phyloP scores from a whole-genome alignment of 1,139 yeast species.

The Blastobotrys buckinghamii region DNA sequence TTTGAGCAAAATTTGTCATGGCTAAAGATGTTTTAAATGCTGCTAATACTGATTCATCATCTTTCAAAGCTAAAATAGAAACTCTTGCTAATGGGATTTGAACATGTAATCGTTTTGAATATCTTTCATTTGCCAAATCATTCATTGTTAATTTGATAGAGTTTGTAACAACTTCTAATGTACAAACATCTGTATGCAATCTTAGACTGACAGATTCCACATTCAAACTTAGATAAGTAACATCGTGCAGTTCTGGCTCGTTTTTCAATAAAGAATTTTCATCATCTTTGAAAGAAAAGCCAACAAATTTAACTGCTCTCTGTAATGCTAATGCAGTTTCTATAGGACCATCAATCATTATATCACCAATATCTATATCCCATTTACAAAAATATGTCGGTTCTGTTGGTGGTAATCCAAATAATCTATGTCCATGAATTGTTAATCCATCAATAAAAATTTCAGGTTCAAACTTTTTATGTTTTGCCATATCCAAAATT shows the following conservation, averaged over 20 bases:
- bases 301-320: constrained; percentile 44
- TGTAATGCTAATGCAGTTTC: constrained; percentile 43
- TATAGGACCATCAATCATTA: constrained; percentile 50
- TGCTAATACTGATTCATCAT: constrained; percentile 21
- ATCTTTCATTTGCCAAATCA: constrained; percentile 66
- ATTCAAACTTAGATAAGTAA: constrained; percentile 46
- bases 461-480: constrained; percentile 32
- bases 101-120: constrained; percentile 50
- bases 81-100: constrained; percentile 44
- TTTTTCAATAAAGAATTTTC: constrained; percentile 66
- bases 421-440: constrained; percentile 84
- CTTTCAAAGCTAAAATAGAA: constrained; percentile 28
- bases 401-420: constrained; percentile 85
- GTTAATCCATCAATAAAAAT: constrained; percentile 57
- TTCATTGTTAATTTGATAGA: constrained; percentile 46
- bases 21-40: constrained; percentile 50
- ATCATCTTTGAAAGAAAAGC: constrained; percentile 59
- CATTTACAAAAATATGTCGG: constrained; percentile 87
- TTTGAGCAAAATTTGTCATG: constrained; percentile 55
- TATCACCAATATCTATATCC: constrained; percentile 67
- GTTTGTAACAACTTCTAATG: constrained; percentile 28
- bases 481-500: constrained; percentile 24
- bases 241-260: constrained; percentile 58
- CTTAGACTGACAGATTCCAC: constrained; percentile 31
- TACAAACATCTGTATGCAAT: constrained; percentile 30